phyloP scores from a whole-genome alignment of 345 rosid genomes.

The Dovyalis caffra region DNA sequence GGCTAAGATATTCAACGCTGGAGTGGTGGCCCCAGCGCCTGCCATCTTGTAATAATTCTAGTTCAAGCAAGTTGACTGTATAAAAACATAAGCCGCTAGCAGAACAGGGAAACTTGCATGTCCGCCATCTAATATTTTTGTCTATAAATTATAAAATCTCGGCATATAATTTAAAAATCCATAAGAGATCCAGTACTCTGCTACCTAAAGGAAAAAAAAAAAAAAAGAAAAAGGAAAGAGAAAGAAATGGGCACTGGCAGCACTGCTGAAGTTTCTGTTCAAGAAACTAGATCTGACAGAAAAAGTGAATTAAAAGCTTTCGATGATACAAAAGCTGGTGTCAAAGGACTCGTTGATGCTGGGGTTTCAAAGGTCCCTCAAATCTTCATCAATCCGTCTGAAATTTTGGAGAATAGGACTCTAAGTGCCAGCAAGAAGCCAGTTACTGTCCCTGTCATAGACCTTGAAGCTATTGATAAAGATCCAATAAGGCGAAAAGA shows the following conservation, averaged over 20 bases:
- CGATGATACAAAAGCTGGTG: slow-evolving; percentile 21
- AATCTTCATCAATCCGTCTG: slow-evolving; percentile 9
- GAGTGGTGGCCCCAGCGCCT: background rate
- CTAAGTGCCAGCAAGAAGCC: background rate
- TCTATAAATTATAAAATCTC: background rate
- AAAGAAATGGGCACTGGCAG: background rate
- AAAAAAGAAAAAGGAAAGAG: no score
- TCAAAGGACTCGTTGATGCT: slow-evolving; percentile 23
- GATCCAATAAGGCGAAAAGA: slow-evolving; percentile 7
- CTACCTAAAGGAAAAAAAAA: background rate
- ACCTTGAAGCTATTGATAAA: slow-evolving; percentile 13
- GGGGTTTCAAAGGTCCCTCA: slow-evolving; percentile 16
- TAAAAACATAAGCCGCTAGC: background rate
- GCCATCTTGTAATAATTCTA: background rate
- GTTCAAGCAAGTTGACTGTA: background rate
- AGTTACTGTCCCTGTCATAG: slow-evolving; percentile 10
- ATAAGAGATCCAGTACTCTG: background rate
- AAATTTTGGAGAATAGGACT: background rate
- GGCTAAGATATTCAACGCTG: background rate
- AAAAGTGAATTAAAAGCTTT: slow-evolving; percentile 13
- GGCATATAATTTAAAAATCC: background rate
- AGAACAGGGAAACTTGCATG: background rate
- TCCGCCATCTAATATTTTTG: background rate
- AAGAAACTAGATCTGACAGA: background rate
- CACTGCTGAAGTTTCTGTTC: background rate